A percentile compares a stretch with the other conserved stretches of the same genome.
Conservation (phyloP, 1,284 basidiomycete genomes). For the Exobasidium cylindrosporum region DNA sequence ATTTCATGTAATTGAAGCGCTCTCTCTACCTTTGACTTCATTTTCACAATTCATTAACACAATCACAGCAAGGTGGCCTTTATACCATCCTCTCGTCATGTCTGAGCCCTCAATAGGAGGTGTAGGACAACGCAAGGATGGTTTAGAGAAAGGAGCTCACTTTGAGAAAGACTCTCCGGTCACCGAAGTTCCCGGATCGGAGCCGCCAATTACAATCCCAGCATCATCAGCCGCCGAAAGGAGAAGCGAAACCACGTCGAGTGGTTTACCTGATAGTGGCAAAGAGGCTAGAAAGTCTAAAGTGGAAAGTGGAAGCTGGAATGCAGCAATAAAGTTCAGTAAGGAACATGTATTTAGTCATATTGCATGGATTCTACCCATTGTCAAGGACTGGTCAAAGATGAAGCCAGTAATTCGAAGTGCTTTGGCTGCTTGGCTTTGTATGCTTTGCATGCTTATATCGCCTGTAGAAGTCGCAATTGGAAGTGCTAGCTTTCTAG, state of each 20-base stretch:
- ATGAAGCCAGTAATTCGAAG: constrained; percentile 67
- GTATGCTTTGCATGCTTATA: constrained; percentile 67
- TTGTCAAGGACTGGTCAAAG: constrained; percentile 36
- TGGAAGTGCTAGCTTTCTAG: constrained; percentile 69
- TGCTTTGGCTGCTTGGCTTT: constrained; percentile 66
- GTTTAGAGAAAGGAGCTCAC: neutral
- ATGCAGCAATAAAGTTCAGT: neutral
- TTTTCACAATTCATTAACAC: no score
- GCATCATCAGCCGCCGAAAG: neutral
- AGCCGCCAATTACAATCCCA: neutral
- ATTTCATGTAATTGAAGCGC: no score
- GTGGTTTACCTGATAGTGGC: no score
- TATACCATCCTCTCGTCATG: no score
- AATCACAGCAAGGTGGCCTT: no score
- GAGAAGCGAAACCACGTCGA: neutral
- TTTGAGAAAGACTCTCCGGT: neutral
- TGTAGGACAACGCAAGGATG: neutral
- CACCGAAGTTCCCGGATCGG: neutral
- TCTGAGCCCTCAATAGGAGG: neutral
- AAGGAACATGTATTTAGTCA: neutral
- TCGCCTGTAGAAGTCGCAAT: constrained; percentile 59
- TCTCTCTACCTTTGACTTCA: no score
- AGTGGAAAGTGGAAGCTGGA: neutral
- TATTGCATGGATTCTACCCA: constrained; percentile 28
- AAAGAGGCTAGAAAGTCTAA: neutral